These are phyloP conservation scores for Cornus controversa DNA, from an alignment of 148 eudicot species.

Conservation along the genomic window DNA sequence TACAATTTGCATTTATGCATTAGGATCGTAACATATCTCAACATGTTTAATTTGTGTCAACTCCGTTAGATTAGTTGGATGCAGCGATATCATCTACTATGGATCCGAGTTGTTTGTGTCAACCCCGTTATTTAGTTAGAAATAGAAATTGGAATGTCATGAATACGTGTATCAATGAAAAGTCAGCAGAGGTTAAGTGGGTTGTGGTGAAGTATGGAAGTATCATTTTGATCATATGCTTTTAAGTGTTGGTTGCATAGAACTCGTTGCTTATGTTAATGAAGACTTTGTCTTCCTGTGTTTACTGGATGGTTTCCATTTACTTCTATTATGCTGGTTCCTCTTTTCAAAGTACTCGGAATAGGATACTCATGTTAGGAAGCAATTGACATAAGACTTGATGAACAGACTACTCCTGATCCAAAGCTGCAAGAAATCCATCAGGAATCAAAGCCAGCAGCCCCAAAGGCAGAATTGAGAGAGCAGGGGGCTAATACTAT, in stretches of 20 bases:
- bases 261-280: neutral
- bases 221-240: neutral
- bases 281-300: neutral
- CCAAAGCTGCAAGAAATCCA: slow-evolving; percentile 16
- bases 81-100: neutral
- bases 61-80: neutral
- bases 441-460: slow-evolving; percentile 20
- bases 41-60: neutral
- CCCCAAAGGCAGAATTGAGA: slow-evolving; percentile 14
- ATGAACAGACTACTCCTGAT: slow-evolving; percentile 30
- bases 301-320: neutral
- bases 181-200: neutral
- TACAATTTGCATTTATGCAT: neutral
- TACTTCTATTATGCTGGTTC: neutral
- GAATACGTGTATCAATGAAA: neutral
- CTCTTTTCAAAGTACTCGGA: neutral
- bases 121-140: neutral
- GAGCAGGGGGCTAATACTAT: neutral
- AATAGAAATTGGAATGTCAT: neutral
- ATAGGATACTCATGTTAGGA: neutral
- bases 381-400: slow-evolving; percentile 15
- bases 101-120: neutral
- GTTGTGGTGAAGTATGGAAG: neutral
- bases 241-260: neutral
- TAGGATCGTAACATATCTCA: neutral